Base-by-base conservation (phyloP, 1,284 basidiomycete species). In the Ceratobasidium papillatum region DNA sequence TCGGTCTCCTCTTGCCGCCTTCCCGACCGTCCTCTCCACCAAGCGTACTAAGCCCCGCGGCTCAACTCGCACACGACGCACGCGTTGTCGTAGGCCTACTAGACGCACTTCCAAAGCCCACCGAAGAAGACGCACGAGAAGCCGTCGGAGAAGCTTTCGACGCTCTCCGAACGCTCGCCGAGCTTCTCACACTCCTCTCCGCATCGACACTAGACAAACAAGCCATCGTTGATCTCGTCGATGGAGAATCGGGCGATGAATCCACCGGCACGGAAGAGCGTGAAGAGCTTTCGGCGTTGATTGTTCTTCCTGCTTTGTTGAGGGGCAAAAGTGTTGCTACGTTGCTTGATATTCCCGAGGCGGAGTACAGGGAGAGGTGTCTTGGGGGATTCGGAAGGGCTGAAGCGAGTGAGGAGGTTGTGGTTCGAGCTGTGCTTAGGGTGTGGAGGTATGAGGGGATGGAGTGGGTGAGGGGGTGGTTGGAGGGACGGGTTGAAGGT, bases 131-230 rank as follows among this genome's bases (percentile, higher is more conserved):
- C 22, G 91, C 92, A 12, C 84, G 85, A 30, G 92, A 94, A 79
- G 92, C 90, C 1, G 91, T 93, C 3, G 88, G 91, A 62, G 92
- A 93, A 79, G 92, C 90, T 0, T 89, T 90, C 78, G 86, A 86
- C 71, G 89, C 88, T 8, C 82, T 94, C 34, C 83, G 84, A 77
- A 85, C 87, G 22, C 75, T 78, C 45, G 54, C 74, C 3, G 74
- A 71, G 1, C 72, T 77, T 5, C 61, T 74, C 45, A 45, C 72
- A 7, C 75, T 74, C 22, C 81, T 93, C 25, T 83, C 83, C 12
- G 83, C 85, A 14, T 83, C 92, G 32, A 82, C 91, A n/a, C 88
- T 62, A 1, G 64, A 66, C 27, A 54, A 25, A 25, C 52, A 90
- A 76, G 83, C 84, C 12, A 82, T 85, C n/a, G 9, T 66, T 11